Evolutionary conservation across 306 rosid species (phyloP).

Genomic region (Fagus crenata): DNA sequence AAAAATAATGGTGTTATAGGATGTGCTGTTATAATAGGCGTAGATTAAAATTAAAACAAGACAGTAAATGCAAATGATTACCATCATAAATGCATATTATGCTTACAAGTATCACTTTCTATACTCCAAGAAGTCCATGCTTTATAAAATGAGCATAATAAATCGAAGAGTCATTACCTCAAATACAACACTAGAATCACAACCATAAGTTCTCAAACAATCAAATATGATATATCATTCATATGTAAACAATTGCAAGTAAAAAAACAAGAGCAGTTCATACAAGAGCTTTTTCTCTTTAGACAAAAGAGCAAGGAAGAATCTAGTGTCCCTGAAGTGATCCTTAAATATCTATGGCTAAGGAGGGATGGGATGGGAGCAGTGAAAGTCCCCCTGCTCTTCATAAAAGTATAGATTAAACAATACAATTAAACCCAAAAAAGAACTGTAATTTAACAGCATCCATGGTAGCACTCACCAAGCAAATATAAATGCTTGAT

Average conservation of each 20-base stretch:
- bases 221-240: background rate
- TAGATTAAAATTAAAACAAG: background rate
- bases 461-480: background rate
- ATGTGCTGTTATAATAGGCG: background rate
- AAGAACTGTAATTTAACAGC: background rate
- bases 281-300: no score
- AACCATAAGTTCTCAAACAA: background rate
- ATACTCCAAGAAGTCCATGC: background rate
- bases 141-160: background rate
- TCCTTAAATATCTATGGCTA: background rate
- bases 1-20: background rate
- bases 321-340: background rate
- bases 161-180: background rate
- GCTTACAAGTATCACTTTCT: background rate
- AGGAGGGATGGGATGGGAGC: background rate
- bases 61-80: background rate
- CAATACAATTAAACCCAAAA: background rate
- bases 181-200: background rate
- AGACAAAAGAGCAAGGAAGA: no score
- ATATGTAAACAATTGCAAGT: background rate
- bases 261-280: no score
- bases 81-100: background rate
- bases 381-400: background rate
- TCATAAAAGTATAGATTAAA: background rate
- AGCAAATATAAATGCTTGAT: background rate